Percentiles rank a stretch among this genome's conserved stretches.
Evolutionary conservation across 176 grass and related monocot species (phyloP).

Genomic region (Carex pumila): DNA sequence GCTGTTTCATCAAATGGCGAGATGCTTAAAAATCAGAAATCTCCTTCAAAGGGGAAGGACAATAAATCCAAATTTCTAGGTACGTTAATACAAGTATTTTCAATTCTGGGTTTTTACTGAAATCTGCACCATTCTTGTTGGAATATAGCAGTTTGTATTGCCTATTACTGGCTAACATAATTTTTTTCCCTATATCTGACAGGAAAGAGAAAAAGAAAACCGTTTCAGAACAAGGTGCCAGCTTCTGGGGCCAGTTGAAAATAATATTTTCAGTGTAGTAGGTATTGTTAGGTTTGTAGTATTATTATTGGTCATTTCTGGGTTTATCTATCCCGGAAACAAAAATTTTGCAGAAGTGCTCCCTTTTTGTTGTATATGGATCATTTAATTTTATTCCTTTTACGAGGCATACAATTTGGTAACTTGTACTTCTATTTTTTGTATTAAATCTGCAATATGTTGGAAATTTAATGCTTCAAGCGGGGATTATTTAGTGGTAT

Average conservation of each 20-base stretch:
- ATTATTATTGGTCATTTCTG: neutral
- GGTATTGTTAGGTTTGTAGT: neutral
- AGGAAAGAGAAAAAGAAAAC: conserved; percentile 48
- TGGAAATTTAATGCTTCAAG: neutral
- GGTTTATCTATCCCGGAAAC: neutral
- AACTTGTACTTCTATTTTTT: neutral
- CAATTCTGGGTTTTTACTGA: neutral
- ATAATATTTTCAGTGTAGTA: neutral
- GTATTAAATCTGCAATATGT: neutral
- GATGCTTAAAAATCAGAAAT: neutral
- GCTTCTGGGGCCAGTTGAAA: neutral
- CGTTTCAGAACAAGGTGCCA: conserved; percentile 25
- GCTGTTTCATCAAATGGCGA: neutral
- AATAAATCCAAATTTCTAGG: conserved; percentile 17
- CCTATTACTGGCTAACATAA: neutral
- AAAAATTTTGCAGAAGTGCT: neutral
- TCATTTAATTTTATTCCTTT: neutral
- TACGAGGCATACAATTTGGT: neutral
- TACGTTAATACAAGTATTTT: neutral
- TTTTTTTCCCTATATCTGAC: neutral
- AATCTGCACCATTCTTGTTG: neutral
- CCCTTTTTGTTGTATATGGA: conserved; percentile 5
- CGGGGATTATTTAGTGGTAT: neutral
- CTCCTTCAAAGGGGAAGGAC: conserved; percentile 12
- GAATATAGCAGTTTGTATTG: neutral